phyloP scores from a whole-genome alignment of 805 yeast genomes.

The Sugiyamaella marilandica region DNA sequence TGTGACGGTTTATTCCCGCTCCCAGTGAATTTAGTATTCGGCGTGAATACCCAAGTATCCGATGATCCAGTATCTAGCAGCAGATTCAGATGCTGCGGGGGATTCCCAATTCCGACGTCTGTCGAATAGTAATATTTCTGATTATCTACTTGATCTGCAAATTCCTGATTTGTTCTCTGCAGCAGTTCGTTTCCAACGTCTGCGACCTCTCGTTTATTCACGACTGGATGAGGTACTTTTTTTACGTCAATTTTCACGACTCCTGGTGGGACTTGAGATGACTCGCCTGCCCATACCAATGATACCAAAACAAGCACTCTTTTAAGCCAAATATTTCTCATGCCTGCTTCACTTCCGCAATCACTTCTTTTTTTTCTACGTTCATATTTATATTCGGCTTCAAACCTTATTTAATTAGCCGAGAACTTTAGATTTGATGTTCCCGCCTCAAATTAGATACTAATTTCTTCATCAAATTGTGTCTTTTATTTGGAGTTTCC shows the following conservation, averaged over 20 bases:
- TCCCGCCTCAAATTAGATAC: background rate
- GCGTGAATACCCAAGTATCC: slow-evolving; percentile 60
- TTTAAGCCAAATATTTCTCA: background rate
- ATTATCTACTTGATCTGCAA: slow-evolving; percentile 28
- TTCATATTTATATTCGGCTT: background rate
- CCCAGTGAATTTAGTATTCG: slow-evolving; percentile 24
- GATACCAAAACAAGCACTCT: background rate
- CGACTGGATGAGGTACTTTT: slow-evolving; percentile 18
- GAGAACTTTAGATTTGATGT: background rate
- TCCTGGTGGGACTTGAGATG: slow-evolving; percentile 13
- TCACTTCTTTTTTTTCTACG: background rate
- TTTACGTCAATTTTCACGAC: slow-evolving; percentile 17
- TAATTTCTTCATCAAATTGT: too few relatives aligned
- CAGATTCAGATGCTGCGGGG: slow-evolving; percentile 50
- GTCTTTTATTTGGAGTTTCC: too few relatives aligned
- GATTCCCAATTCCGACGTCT: slow-evolving; percentile 48
- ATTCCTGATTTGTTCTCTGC: slow-evolving; percentile 14
- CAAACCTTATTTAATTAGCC: background rate
- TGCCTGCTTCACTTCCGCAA: background rate
- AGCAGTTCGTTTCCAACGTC: slow-evolving; percentile 9
- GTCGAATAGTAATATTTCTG: slow-evolving; percentile 34
- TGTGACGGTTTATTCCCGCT: slow-evolving; percentile 19
- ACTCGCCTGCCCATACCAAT: background rate
- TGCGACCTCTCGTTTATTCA: slow-evolving; percentile 5
- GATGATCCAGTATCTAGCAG: slow-evolving; percentile 74